Conservation (phyloP, 2,329 filamentous ascomycete genomes). For the Sordariomycetes sp. region DNA sequence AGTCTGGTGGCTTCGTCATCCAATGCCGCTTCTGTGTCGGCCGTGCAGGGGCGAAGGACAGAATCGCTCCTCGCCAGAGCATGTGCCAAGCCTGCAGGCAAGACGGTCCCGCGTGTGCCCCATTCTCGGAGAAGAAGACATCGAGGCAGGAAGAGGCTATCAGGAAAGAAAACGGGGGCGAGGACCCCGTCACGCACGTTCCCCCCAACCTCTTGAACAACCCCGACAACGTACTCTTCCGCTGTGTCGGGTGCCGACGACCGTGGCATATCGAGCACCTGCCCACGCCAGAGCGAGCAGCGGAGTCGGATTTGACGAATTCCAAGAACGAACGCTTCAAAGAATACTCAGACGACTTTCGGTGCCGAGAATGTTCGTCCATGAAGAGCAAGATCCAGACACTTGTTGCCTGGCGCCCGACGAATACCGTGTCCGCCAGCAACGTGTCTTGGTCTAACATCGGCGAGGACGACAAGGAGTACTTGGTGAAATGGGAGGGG, state of each 20-base stretch:
- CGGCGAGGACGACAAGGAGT: constrained; percentile 62
- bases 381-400: constrained; percentile 54
- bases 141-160: constrained; percentile 73
- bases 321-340: constrained; percentile 42
- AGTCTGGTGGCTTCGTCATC: constrained; percentile 63
- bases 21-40: constrained; percentile 83
- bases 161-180: constrained; percentile 63
- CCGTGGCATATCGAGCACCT: constrained; percentile 80
- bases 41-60: constrained; percentile 53
- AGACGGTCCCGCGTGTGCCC: constrained; percentile 53
- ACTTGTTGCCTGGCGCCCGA: constrained; percentile 82
- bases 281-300: constrained; percentile 28
- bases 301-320: constrained; percentile 21
- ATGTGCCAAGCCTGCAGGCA: constrained; percentile 58
- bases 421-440: constrained; percentile 8
- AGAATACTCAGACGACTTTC: constrained; percentile 65
- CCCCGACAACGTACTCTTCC: constrained; percentile 62
- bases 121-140: constrained; percentile 63
- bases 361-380: constrained; percentile 64
- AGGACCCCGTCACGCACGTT: constrained; percentile 62
- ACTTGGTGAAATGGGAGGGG: constrained; percentile 77
- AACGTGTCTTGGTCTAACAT: constrained; percentile 20
- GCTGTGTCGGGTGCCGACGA: constrained; percentile 64
- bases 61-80: constrained; percentile 53
- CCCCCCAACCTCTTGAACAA: constrained; percentile 58